Base-by-base conservation (phyloP, 2,329 filamentous ascomycete genomes). In the Sporothrix schenckii region DNA sequence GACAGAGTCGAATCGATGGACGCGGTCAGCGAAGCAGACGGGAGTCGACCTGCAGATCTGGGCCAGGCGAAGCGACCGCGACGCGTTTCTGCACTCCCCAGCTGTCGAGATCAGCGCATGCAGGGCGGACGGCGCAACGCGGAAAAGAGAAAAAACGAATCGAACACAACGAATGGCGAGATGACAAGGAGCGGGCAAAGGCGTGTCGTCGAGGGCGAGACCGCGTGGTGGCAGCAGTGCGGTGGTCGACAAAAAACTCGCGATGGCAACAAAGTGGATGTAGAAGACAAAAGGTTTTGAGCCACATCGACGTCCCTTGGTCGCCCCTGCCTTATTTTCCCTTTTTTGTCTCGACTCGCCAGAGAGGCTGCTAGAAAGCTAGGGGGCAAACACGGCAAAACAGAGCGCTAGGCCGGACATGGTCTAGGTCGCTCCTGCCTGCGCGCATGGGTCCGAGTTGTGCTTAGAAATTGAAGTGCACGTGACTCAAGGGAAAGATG, bases 51-150 rank as follows among this genome's bases (percentile, higher is more conserved):
- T 21, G 72, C 56, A 30, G 61, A 70, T 69, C 61, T 69, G 65
- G 68, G 47, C 27, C 58, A 41, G 52, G 60, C 60, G 44, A 54
- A 65, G 65, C 68, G 67, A 67, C 58, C 73, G 73, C 68, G 73
- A 72, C 72, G 72, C 73, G 73, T 72, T 72, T 69, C 70, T 72
- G 49, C 66, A 71, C 72, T 72, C 69, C 60, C 58, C 49, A 10
- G 11, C 44, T 49, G 50, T 69, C 54, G 21, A 44, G 27, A 49
- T 73, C 72, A 73, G 71, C 69, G 73, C 72, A 74, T 73, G 68
- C 66, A 72, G 61, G 41, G 39, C 56, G 27, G 52, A 24, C 10
- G 47, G 66, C 58, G 53, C 49, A 60, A 49, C 21, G 58, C n/a
- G 47, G 54, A 30, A 44, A 53, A 7, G 34, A 34, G 7, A 34